Evolutionary conservation across 2,329 filamentous ascomycete genomes (phyloP), one percentile per base, ranked within the genome.

Genomic region (Fusarium redolens): DNA sequence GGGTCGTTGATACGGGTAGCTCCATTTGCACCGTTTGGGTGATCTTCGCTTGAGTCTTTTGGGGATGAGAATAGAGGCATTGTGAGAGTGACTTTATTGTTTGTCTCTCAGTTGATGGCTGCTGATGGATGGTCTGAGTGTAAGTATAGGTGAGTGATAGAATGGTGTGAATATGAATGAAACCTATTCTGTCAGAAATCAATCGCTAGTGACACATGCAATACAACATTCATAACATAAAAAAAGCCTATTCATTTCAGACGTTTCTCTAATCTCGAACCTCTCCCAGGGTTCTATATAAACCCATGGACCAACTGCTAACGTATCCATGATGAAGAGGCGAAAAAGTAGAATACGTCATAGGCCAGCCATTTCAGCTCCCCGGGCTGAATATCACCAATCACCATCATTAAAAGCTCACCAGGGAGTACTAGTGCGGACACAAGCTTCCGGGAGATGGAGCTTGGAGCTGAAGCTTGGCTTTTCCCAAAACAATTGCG

Each of bases 51-150:
- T 58, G 74, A 68, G 18, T 77, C 76, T 45, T 76, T 80, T 28
- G 77, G 66, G 15, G 66, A 69, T 22, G 66, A 75, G 75, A 84
- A 80, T 45, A 83, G 74, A 44, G 81, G 81, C 81, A 82, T 82
- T 30, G 20, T 50, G 37, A 31, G 38, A 28, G 22, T 43, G 38
- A 20, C 20, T 47, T 25, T 40, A 30, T 25, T 18, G 52, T 37
- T 35, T 37, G 41, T 41, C 48, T 31, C 31, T 57, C 18, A 20
- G 31, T 43, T 30, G 51, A 43, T 20, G 20, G n/a, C 35, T 13
- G n/a, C 48, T 31, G 25, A 28, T 22, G 20, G 22, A 22, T 15
- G 51, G 18, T 41, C 20, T 41, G 14, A 15, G 54, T 44, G 18
- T 37, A 38, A 57, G 41, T 31, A 22, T 54, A 30, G n/a, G 15